Percentiles rank a stretch among this genome's conserved stretches.
These are phyloP conservation scores for Mesotaenium endlicherianum DNA, from an alignment of 139 green algal genomes.

Conservation along the genomic window DNA sequence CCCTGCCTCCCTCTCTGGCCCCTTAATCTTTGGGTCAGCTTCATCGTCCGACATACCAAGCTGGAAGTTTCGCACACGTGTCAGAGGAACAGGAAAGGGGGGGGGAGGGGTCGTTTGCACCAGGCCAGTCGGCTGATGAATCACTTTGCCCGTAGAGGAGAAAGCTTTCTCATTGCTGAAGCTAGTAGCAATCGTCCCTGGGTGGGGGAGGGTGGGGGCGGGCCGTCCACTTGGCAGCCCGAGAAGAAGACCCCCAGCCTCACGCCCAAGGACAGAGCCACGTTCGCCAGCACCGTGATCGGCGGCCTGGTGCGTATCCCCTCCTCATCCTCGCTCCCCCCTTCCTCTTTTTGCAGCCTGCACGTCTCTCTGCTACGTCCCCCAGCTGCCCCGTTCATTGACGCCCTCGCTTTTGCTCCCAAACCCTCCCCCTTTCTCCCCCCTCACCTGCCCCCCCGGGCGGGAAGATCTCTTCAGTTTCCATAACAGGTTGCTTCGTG, in stretches of 20 bases:
- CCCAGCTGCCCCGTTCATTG: not conserved
- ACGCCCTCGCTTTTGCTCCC: not conserved
- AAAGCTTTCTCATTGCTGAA: too few species aligned
- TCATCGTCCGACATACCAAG: too few species aligned
- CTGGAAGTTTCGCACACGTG: too few species aligned
- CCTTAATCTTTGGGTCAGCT: not conserved
- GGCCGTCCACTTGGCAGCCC: constrained; percentile 3
- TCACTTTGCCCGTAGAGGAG: too few species aligned
- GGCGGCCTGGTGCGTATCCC: constrained; percentile 16
- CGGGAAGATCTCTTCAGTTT: too few species aligned
- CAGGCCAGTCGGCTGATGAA: too few species aligned
- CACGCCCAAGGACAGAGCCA: constrained; percentile 37
- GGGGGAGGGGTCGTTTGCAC: too few species aligned
- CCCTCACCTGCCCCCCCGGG: too few species aligned
- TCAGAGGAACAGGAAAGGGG: too few species aligned
- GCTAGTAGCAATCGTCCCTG: too few species aligned
- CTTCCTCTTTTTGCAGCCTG: not conserved
- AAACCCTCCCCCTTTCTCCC: not conserved
- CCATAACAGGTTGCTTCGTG: too few species aligned
- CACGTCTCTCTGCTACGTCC: not conserved
- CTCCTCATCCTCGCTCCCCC: not conserved
- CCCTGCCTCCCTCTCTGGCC: not conserved
- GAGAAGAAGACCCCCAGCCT: constrained; percentile 46
- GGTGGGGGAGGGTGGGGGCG: too few species aligned
- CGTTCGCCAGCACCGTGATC: constrained; percentile 14